Conservation (phyloP, 208 protist genomes). For the Trypanosoma conorhini region DNA sequence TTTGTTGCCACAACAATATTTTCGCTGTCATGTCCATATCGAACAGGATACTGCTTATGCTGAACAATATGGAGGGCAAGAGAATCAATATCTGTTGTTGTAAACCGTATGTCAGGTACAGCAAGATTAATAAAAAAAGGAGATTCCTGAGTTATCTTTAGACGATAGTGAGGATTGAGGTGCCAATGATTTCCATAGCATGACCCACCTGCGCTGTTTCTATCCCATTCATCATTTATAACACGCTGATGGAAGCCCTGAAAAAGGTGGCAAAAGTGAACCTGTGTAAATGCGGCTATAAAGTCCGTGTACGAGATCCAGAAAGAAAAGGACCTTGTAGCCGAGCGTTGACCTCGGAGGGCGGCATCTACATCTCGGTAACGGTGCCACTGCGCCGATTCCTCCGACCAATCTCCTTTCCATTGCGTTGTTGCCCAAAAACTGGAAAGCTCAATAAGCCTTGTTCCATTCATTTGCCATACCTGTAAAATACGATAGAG, state of each 20-base stretch:
- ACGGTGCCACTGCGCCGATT: slow-evolving; percentile 62
- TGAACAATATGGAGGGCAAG: slow-evolving; percentile 68
- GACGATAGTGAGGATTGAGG: slow-evolving; percentile 76
- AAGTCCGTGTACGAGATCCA: slow-evolving; percentile 90
- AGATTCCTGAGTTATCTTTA: slow-evolving; percentile 42
- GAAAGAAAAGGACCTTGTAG: slow-evolving; percentile 33
- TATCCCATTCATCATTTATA: slow-evolving; percentile 60
- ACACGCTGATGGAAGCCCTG: slow-evolving; percentile 43
- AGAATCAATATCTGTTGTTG: slow-evolving; percentile 38
- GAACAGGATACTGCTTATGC: slow-evolving; percentile 63
- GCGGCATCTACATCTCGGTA: slow-evolving; percentile 53
- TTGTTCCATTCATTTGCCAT: slow-evolving; percentile 54
- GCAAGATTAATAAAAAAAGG: slow-evolving; percentile 62
- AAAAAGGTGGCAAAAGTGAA: slow-evolving; percentile 74
- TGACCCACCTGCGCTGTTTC: slow-evolving; percentile 52
- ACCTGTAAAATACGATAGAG: slow-evolving; percentile 67
- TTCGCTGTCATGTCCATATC: slow-evolving; percentile 25
- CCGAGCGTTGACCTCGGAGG: slow-evolving; percentile 28
- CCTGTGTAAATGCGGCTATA: slow-evolving; percentile 57
- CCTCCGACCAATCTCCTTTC: slow-evolving; percentile 79
- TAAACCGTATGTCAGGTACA: slow-evolving; percentile 63
- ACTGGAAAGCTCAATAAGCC: slow-evolving; percentile 63
- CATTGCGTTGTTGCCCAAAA: slow-evolving; percentile 39
- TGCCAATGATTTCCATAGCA: slow-evolving; percentile 51
- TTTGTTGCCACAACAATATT: slow-evolving; percentile 31